phyloP scores from a whole-genome alignment of 371 early-diverging fungal genomes.

The Mucor circinelloides region DNA sequence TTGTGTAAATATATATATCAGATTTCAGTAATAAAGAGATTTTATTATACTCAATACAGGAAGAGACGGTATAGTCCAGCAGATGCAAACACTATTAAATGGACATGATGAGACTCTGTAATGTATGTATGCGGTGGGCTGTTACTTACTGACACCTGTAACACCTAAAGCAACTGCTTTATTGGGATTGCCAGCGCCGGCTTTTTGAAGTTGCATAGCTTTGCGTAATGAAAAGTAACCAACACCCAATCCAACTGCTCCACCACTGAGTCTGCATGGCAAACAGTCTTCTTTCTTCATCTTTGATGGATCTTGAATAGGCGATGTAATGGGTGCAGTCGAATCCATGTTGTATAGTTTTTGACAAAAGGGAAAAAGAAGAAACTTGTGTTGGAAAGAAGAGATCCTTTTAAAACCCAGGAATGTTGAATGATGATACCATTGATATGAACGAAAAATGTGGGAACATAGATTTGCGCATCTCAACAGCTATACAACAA shows the following conservation, averaged over 20 bases:
- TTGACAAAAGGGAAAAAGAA: not conserved
- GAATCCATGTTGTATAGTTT: not conserved
- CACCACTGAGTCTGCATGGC: slow-evolving; percentile 17
- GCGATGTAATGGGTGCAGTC: not conserved
- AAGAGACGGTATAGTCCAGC: slow-evolving; percentile 24
- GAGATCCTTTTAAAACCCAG: too few relatives aligned
- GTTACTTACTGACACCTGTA: slow-evolving; percentile 19
- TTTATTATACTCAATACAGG: slow-evolving; percentile 2
- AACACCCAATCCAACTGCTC: slow-evolving; percentile 10
- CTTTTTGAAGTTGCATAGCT: slow-evolving; percentile 10
- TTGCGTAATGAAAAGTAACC: slow-evolving; percentile 18
- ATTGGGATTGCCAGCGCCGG: slow-evolving; percentile 1
- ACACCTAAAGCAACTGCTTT: slow-evolving; percentile 23
- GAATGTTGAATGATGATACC: too few relatives aligned
- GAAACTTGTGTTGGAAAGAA: not conserved
- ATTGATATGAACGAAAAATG: too few relatives aligned
- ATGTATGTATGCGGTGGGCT: not conserved
- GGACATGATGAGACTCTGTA: not conserved
- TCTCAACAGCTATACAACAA: too few relatives aligned
- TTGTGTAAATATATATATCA: not conserved
- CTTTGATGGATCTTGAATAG: not conserved
- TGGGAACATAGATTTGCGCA: too few relatives aligned
- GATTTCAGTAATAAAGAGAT: not conserved
- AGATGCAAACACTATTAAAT: slow-evolving; percentile 12
- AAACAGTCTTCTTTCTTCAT: slow-evolving; percentile 10